These are phyloP conservation scores for Ilex aquifolium DNA, from an alignment of 257 asterid species.

Conservation along the genomic window DNA sequence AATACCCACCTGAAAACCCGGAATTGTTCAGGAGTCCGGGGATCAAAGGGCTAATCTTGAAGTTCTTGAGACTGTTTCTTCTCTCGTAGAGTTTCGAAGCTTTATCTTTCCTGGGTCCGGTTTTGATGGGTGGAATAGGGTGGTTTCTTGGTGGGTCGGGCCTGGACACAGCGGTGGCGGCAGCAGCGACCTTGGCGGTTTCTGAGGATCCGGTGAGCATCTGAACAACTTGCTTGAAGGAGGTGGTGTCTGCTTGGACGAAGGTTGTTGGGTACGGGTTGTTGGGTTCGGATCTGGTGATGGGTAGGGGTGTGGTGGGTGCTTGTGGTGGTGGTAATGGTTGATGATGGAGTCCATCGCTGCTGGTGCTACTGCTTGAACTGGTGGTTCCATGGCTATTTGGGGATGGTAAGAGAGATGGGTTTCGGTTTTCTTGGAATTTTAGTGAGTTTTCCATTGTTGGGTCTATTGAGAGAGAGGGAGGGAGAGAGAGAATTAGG, in stretches of 20 bases:
- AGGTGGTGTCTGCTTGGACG: constrained; percentile 85
- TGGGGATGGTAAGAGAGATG: constrained; percentile 32
- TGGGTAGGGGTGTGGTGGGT: constrained; percentile 41
- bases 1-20: constrained; percentile 18
- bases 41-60: constrained; percentile 67
- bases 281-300: constrained; percentile 82
- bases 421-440: constrained; percentile 32
- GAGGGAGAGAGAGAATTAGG: not conserved
- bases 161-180: constrained; percentile 20
- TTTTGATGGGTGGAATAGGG: constrained; percentile 68
- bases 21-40: constrained; percentile 34
- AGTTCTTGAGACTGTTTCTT: constrained; percentile 68
- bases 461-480: constrained; percentile 16
- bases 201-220: constrained; percentile 85
- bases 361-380: constrained; percentile 33
- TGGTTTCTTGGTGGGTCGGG: constrained; percentile 40
- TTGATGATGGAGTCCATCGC: constrained; percentile 12
- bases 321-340: constrained; percentile 26
- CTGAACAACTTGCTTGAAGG: constrained; percentile 93
- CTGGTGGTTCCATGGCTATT: constrained; percentile 33
- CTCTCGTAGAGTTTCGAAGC: constrained; percentile 80
- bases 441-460: constrained; percentile 46
- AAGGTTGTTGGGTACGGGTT: constrained; percentile 93
- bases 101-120: constrained; percentile 62
- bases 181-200: constrained; percentile 27